Conservation (phyloP, 1,139 yeast genomes). For the Taphrina betulina region DNA sequence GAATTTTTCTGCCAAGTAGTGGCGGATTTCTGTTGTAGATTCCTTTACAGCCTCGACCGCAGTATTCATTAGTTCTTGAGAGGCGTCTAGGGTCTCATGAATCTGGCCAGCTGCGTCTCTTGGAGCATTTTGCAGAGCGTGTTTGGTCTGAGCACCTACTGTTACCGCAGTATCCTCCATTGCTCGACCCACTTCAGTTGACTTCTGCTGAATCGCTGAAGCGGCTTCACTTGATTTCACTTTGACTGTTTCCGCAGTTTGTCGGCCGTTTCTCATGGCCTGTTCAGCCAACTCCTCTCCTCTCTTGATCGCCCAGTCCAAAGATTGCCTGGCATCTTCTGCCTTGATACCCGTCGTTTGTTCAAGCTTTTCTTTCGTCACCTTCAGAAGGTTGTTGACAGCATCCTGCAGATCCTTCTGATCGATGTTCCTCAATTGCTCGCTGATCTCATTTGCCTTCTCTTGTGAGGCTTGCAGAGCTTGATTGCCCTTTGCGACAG, state of each 20-base stretch:
- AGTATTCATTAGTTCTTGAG: constrained; percentile 15
- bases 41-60: constrained; percentile 27
- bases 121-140: constrained; percentile 26
- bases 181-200: constrained; percentile 9
- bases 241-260: constrained; percentile 5
- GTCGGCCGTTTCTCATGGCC: constrained; percentile 11
- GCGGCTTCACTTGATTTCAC: constrained; percentile 16
- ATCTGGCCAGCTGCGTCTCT: constrained; percentile 28
- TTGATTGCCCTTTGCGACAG: background rate
- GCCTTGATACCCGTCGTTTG: constrained; percentile 25
- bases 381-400: constrained; percentile 13
- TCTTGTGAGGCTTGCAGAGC: background rate
- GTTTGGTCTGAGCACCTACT: constrained; percentile 28
- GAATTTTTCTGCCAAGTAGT: constrained; percentile 21
- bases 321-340: constrained; percentile 15
- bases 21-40: constrained; percentile 24
- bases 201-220: constrained; percentile 12
- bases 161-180: constrained; percentile 19
- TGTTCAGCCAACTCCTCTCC: constrained; percentile 26
- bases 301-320: constrained; percentile 19
- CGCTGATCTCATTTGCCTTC: background rate
- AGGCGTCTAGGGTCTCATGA: constrained; percentile 29
- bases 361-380: constrained; percentile 7
- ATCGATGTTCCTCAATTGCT: constrained; percentile 3
- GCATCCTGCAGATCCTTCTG: constrained; percentile 20